Evolutionary conservation across 345 rosid genomes (phyloP).

Genomic region (Rhizophora apiculata): DNA sequence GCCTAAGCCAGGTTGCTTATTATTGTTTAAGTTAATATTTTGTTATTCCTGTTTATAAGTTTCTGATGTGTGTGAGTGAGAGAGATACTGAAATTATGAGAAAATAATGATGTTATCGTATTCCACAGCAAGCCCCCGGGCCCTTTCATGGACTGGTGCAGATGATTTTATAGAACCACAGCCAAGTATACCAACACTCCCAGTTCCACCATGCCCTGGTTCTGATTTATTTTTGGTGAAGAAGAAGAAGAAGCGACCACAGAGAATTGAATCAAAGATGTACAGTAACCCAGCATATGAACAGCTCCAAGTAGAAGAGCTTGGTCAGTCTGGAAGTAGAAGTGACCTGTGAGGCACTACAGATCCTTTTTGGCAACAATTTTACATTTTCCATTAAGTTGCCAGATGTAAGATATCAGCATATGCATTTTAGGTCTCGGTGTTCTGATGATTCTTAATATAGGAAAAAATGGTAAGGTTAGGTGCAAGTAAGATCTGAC

Average conservation of each 20-base stretch:
- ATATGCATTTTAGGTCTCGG: not conserved
- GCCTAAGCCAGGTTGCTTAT: too few relatives aligned
- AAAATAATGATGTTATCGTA: too few relatives aligned
- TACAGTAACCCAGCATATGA: not conserved
- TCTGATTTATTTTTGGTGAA: constrained; percentile 10
- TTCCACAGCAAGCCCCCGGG: constrained; percentile 37
- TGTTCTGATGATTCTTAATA: not conserved
- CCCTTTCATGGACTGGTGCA: constrained; percentile 37
- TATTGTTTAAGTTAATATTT: too few relatives aligned
- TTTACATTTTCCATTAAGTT: not conserved
- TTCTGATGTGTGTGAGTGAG: too few relatives aligned
- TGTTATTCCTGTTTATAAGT: too few relatives aligned
- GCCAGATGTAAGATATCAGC: not conserved
- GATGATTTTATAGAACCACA: constrained; percentile 31
- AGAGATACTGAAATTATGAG: too few relatives aligned
- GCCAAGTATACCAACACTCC: constrained; percentile 32
- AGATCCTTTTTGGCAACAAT: not conserved
- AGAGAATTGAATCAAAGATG: not conserved
- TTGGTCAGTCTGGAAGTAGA: not conserved
- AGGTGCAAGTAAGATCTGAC: too few relatives aligned
- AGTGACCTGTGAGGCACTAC: not conserved
- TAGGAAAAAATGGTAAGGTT: too few relatives aligned
- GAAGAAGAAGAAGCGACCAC: constrained; percentile 34
- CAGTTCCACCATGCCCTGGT: constrained; percentile 22
- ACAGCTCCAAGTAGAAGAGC: not conserved